Evolutionary conservation across 1,284 basidiomycete species (phyloP), one percentile per base, ranked within the genome.

Genomic region (Fomitopsis palustris): DNA sequence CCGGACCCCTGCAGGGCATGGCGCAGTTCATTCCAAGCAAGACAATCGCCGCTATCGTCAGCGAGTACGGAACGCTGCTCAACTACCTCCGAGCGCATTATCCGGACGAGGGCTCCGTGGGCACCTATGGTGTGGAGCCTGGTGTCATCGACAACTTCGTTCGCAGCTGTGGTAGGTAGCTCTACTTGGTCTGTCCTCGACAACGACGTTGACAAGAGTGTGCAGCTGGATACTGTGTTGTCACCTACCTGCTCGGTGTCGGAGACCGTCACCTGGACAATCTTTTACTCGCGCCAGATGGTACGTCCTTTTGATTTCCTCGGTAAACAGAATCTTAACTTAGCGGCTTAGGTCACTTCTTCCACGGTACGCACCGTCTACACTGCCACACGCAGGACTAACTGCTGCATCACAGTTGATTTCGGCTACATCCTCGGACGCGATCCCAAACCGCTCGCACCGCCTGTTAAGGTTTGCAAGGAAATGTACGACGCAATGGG

Each of bases 401-500:
- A 67, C 55, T 16, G 17, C 45, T 54, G 41, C 37, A 49, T 0
- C 8, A 7, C 67, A 95, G 96, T 99, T 64, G 97, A 99, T 74
- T 99, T 99, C 71, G 96, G 97, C 2, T 99, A 98, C 75, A 99
- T 99, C 67, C 83, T 99, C 8, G 96, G 96, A 2, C 89, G 96
- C 7, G 97, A 99, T 70, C 97, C 97, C 0, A 99, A 99, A 72
- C 95, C 96, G 0, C 98, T 97, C 71, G 95, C 97, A 4, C 97
- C 97, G 1, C 93, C 95, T 1, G 95, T 99, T 67, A 99, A 99
- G 74, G 92, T 99, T 29, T 97, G 95, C 76, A 96, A 97, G 68
- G 97, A 99, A 72, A 99, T 99, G 97, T 95, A 99, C 0, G 97
- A 99, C 69, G 96, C 92, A 8, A 98, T 99, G 96, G 97, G 97